Evolutionary conservation across 2,329 filamentous ascomycete genomes (phyloP).

Genomic region (Aspergillus phoenicis): DNA sequence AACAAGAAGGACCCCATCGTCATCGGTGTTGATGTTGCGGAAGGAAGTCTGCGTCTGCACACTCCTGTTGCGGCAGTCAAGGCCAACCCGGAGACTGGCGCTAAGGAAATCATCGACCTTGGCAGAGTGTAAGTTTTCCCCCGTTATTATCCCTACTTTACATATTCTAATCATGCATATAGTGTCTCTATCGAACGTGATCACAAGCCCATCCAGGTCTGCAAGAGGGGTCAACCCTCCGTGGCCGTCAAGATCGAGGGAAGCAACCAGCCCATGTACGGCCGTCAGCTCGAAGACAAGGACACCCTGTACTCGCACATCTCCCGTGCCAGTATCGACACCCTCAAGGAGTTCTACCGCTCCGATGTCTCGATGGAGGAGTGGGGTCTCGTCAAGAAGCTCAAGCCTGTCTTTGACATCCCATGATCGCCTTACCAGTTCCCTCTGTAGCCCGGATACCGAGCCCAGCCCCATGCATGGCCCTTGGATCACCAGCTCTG

Average conservation of each 20-base stretch:
- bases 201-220: conserved; percentile 88
- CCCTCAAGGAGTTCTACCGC: conserved; percentile 93
- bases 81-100: conserved; percentile 73
- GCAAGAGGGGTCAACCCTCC: conserved; percentile 95
- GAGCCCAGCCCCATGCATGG: background rate
- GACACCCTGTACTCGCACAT: conserved; percentile 87
- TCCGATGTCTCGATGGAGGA: conserved; percentile 87
- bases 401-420: conserved; percentile 94
- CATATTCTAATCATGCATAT: conserved; percentile 26
- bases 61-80: conserved; percentile 89
- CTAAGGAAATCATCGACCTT: conserved; percentile 80
- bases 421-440: conserved; percentile 49
- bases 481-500: background rate
- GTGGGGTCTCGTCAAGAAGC: conserved; percentile 90
- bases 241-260: conserved; percentile 98
- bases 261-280: conserved; percentile 87
- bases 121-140: conserved; percentile 81
- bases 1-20: conserved; percentile 98
- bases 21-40: conserved; percentile 91
- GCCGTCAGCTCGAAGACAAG: conserved; percentile 89
- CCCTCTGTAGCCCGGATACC: background rate
- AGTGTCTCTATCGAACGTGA: conserved; percentile 97
- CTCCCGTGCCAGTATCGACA: conserved; percentile 86
- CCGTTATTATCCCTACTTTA: background rate
- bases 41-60: conserved; percentile 81